Base-by-base conservation (phyloP, 495 filamentous ascomycete species). In the Neurospora sp. region DNA sequence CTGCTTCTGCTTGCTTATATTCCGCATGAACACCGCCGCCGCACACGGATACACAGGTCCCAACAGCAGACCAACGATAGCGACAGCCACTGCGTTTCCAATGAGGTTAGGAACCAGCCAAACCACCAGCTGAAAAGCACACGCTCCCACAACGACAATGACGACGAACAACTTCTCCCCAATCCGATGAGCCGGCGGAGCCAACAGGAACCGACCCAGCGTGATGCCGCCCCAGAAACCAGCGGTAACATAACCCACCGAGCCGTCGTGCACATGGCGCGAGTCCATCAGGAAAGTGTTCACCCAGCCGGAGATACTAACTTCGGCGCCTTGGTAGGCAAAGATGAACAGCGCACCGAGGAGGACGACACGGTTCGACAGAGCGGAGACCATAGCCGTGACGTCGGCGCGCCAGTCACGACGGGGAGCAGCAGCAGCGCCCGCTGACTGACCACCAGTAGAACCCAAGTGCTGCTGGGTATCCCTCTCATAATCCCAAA, bases 181-280 rank as follows among this genome's bases (percentile, higher is more conserved):
- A 23, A 94, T 74, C 9, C 82, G 83, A 72, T 88, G 85, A 0
- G 91, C 90, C 0, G 89, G 82, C 23, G 89, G 87, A 12, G 88
- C 87, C 44, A 96, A 85, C 3, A 89, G 73, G 78, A 94, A 90
- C 2, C 93, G 86, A 1, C 93, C 92, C 1, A 91, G 77, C 4
- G 91, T 93, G 73, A 96, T 92, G 62, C 92, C 92, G 10, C 80
- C 92, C 93, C 93, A 94, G 81, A 94, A 96, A 5, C 92, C 93
- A 1, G 92, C 85, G 27, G 92, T 94, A 4, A 95, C 92, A 78
- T 94, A 94, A 18, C 93, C 93, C 10, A 94, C 91, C 4, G 84
- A 82, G 9, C 85, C 81, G 4, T 91, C 91, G 73, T 90, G 82
- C 12, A 91, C 92, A 76, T 88, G 80, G 23, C 93, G 91, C 72